Evolutionary conservation across 208 protist species (phyloP), one percentile per base, ranked within the genome.

Genomic region (Leishmania braziliensis): DNA sequence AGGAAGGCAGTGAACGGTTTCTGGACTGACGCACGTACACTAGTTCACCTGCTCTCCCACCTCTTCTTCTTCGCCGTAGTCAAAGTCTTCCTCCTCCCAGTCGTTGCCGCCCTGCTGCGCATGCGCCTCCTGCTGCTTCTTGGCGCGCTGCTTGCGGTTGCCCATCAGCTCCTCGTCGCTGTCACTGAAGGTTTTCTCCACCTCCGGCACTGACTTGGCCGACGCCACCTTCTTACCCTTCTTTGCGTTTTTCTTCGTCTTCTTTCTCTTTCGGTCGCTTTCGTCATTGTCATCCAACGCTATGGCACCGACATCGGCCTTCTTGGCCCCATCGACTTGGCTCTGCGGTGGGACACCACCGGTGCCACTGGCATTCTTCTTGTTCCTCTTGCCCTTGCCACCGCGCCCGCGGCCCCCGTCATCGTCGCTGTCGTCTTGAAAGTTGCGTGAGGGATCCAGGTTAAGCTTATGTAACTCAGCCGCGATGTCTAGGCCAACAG

Each of bases 151-250:
- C 68, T 92, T 91, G 18, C 91, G 90, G 71, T 97, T 97, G 33
- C 82, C 91, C 50, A 89, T 84, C 0, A 96, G 77, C 75, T 97
- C 92, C 66, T 95, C 92, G 76, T 95, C 94, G 62, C 94, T 95
- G 48, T 90, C 90, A 69, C 73, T 84, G 0, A 87, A 76, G 12
- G 69, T 79, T 26, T 83, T 80, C 53, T 88, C 53, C 63, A 50
- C 79, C 39, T 73, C 82, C 9, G 71, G 56, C 79, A 75, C 63
- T 36, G 77, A 71, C 54, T 82, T 89, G 29, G 74, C 78, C 29
- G 77, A 74, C 18, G 53, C 73, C 10, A 33, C 71, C 51, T 84
- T 82, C 43, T 89, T 89, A 43, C 81, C 80, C 36, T 79, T 85
- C 36, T 86, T 81, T 20, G 79, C 68, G 29, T 87, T 88, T 46